Conservation (phyloP, 2,329 filamentous ascomycete genomes). For the Knufia fluminis region DNA sequence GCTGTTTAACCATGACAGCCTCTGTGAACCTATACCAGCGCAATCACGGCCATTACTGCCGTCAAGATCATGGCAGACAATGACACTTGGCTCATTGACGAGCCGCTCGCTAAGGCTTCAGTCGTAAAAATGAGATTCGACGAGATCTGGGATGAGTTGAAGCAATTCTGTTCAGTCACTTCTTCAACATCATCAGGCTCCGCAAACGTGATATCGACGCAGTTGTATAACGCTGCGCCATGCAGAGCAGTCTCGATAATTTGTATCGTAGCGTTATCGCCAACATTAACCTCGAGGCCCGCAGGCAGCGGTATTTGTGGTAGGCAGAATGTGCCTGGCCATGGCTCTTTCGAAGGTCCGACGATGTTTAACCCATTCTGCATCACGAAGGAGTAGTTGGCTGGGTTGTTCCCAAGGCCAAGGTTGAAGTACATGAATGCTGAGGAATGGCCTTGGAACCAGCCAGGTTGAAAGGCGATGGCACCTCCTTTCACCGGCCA, state of each 20-base stretch:
- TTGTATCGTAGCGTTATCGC: conserved; percentile 88
- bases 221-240: conserved; percentile 75
- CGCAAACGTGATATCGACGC: conserved; percentile 87
- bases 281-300: conserved; percentile 60
- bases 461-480: conserved; percentile 84
- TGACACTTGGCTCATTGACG: neutral
- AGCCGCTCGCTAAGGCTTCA: neutral
- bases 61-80: neutral
- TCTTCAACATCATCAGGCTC: conserved; percentile 65
- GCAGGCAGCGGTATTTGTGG: conserved; percentile 78
- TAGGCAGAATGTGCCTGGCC: conserved; percentile 78
- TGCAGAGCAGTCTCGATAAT: conserved; percentile 75
- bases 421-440: conserved; percentile 87
- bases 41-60: neutral
- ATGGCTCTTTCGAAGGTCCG: conserved; percentile 74
- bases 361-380: conserved; percentile 70
- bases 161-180: conserved; percentile 77
- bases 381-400: conserved; percentile 82
- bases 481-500: conserved; percentile 86
- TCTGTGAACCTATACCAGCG: neutral
- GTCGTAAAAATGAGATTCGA: conserved; percentile 63
- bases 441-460: conserved; percentile 80
- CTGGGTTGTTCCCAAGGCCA: conserved; percentile 69
- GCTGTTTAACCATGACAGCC: neutral
- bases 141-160: conserved; percentile 69